Percentiles rank a stretch among this genome's conserved stretches.
phyloP scores from a whole-genome alignment of 768 basidiomycete species.

The Phanerochaete carnosa region DNA sequence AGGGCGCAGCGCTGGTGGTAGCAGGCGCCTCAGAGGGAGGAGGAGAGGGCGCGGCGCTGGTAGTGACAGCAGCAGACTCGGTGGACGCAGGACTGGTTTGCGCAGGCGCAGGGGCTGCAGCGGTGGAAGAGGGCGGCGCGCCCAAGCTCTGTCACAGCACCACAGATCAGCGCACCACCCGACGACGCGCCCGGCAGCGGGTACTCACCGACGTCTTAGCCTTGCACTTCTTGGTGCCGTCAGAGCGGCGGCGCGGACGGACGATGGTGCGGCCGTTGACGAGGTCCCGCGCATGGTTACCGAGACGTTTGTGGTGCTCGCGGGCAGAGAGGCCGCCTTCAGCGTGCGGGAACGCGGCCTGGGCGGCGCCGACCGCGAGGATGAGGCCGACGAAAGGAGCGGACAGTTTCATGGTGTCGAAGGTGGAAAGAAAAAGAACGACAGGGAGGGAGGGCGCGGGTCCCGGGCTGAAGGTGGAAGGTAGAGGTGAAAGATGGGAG shows the following conservation, averaged over 20 bases:
- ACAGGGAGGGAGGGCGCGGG: constrained; percentile 7
- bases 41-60: constrained; percentile 31
- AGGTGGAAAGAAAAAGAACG: constrained; percentile 14
- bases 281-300: constrained; percentile 1
- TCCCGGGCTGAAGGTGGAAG: constrained; percentile 2
- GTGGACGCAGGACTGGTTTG: background rate
- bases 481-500: background rate
- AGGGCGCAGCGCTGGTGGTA: constrained; percentile 12
- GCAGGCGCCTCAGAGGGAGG: constrained; percentile 10
- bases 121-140: background rate
- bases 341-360: constrained; percentile 32
- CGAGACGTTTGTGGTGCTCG: constrained; percentile 27
- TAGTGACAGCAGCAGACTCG: background rate
- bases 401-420: constrained; percentile 41
- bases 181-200: background rate
- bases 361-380: constrained; percentile 23
- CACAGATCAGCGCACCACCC: background rate
- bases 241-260: background rate
- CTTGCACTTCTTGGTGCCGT: constrained; percentile 12
- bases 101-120: background rate
- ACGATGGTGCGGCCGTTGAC: background rate
- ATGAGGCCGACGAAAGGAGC: constrained; percentile 37
- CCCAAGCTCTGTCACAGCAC: background rate
- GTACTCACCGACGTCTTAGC: constrained; percentile 1
- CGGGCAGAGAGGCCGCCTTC: constrained; percentile 33